These are phyloP conservation scores for Hypholoma sublateritium DNA, from an alignment of 768 basidiomycete genomes.

Conservation along the genomic window DNA sequence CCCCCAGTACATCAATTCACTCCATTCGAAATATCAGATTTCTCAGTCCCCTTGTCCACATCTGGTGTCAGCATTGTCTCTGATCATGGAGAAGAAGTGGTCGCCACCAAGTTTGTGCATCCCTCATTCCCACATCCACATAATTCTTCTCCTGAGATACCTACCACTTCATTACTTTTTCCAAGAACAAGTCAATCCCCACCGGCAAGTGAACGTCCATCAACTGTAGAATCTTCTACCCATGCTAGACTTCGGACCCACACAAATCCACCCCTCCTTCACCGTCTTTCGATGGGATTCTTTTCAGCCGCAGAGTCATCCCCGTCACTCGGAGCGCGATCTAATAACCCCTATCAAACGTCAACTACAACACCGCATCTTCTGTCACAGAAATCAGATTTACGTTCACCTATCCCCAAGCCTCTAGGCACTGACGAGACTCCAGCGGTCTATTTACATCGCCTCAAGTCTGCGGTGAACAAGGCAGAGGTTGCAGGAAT, in stretches of 20 bases:
- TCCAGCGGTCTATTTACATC: constrained; percentile 64
- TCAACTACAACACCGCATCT: constrained; percentile 17
- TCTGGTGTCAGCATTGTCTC: neutral
- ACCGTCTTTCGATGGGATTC: constrained; percentile 67
- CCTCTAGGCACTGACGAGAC: constrained; percentile 61
- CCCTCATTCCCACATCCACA: neutral
- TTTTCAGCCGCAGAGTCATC: constrained; percentile 46
- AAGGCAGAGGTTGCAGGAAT: constrained; percentile 80
- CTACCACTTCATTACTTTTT: neutral
- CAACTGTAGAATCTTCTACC: neutral
- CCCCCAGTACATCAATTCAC: constrained; percentile 30
- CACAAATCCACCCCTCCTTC: constrained; percentile 70
- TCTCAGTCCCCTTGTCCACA: constrained; percentile 2
- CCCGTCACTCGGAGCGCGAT: constrained; percentile 23
- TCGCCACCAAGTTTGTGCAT: constrained; percentile 1
- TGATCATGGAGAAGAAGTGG: constrained; percentile 1
- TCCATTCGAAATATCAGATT: constrained; percentile 20
- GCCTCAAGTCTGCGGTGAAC: constrained; percentile 63
- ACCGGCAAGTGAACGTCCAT: neutral
- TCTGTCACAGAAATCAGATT: constrained; percentile 40
- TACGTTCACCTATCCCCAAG: constrained; percentile 38
- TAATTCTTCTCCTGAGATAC: constrained; percentile 4
- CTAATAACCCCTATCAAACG: constrained; percentile 16
- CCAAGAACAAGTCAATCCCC: neutral
- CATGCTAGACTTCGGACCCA: constrained; percentile 36